Evolutionary conservation across 148 eudicot species (phyloP).

Genomic region (Cornus controversa): DNA sequence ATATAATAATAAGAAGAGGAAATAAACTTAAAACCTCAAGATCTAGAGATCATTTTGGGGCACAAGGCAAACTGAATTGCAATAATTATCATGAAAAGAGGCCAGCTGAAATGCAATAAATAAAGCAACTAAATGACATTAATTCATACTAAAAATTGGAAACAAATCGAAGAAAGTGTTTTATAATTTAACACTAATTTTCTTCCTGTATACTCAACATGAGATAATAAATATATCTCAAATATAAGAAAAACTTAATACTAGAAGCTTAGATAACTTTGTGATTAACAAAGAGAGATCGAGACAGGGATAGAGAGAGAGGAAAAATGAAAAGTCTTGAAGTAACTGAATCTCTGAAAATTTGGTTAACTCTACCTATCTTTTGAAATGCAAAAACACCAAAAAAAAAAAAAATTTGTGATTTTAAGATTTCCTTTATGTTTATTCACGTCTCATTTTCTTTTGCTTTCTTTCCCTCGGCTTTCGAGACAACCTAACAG

Average conservation of each 20-base stretch:
- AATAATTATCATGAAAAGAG: no score
- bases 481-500: background rate
- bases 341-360: background rate
- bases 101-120: no score
- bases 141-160: no score
- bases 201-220: background rate
- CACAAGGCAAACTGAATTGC: no score
- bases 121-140: no score
- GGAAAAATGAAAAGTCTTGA: background rate
- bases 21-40: no score
- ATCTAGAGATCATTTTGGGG: no score
- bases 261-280: background rate
- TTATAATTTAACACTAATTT: no score
- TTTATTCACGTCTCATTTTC: background rate
- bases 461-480: background rate
- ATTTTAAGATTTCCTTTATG: background rate
- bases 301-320: no score
- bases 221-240: background rate
- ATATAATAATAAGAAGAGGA: no score
- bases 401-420: background rate
- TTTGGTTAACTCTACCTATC: background rate
- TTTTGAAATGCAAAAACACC: background rate
- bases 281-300: no score
- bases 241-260: background rate
- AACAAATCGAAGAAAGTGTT: no score